These are phyloP conservation scores for Penicillium diatomitis DNA, from an alignment of 495 filamentous ascomycete genomes.

Conservation along the genomic window DNA sequence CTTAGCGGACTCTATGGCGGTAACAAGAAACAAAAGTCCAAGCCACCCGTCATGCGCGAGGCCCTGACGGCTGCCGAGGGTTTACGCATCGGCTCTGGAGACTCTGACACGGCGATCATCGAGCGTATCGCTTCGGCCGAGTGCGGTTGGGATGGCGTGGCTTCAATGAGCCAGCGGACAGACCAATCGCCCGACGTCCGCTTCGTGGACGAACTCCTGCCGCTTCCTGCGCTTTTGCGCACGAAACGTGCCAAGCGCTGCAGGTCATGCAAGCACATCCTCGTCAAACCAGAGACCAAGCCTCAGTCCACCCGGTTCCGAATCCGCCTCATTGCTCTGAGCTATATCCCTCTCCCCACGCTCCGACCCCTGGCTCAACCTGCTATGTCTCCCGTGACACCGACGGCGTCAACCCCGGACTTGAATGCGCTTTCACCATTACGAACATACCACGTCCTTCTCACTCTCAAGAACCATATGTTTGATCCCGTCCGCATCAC, in stretches of 20 bases:
- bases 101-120: slow-evolving; percentile 39
- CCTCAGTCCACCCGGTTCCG: slow-evolving; percentile 76
- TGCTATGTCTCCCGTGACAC: slow-evolving; percentile 14
- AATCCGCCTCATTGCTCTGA: slow-evolving; percentile 79
- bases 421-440: slow-evolving; percentile 51
- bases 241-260: slow-evolving; percentile 93
- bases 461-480: slow-evolving; percentile 87
- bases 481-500: slow-evolving; percentile 84
- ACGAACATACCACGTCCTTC: slow-evolving; percentile 67
- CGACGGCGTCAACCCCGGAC: slow-evolving; percentile 23
- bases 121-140: slow-evolving; percentile 34
- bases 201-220: slow-evolving; percentile 62
- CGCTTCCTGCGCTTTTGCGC: slow-evolving; percentile 68
- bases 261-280: slow-evolving; percentile 84
- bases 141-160: slow-evolving; percentile 45
- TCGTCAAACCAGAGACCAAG: slow-evolving; percentile 90
- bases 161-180: slow-evolving; percentile 42
- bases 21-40: slow-evolving; percentile 59
- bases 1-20: slow-evolving; percentile 36
- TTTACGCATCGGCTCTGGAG: slow-evolving; percentile 43
- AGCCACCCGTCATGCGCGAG: slow-evolving; percentile 67
- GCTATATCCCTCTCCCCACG: slow-evolving; percentile 74
- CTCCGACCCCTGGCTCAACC: slow-evolving; percentile 53
- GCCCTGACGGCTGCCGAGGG: slow-evolving; percentile 61
- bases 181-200: slow-evolving; percentile 40